These are phyloP conservation scores for Nannochloropsis salina DNA, from an alignment of 108 stramenopile species.

Conservation along the genomic window DNA sequence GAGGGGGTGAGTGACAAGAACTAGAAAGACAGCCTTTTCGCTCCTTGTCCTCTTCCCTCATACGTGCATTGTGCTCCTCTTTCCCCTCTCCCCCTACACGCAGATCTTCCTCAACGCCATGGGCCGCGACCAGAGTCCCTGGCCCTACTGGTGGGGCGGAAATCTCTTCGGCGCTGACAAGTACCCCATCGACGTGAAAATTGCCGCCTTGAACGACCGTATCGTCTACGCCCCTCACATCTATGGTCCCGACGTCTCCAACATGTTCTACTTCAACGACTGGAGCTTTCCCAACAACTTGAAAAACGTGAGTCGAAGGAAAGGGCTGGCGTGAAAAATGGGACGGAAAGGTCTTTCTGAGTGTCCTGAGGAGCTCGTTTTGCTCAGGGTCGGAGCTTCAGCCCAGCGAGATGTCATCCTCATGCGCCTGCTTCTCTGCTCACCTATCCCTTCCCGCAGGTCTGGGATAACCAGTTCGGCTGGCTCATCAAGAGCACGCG, in stretches of 20 bases:
- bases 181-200: not conserved
- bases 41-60: too few relatives aligned
- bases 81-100: not conserved
- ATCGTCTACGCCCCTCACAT: not conserved
- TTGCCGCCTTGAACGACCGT: slow-evolving; percentile 5
- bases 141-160: not conserved
- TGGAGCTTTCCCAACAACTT: not conserved
- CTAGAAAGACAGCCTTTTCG: not conserved
- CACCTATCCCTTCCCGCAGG: not conserved
- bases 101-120: not conserved
- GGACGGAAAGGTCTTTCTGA: too few relatives aligned
- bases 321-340: too few relatives aligned
- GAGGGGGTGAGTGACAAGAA: not conserved
- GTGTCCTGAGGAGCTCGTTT: too few relatives aligned
- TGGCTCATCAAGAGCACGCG: slow-evolving; percentile 15
- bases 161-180: not conserved
- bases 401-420: too few relatives aligned
- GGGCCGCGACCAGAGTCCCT: not conserved
- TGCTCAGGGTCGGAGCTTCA: too few relatives aligned
- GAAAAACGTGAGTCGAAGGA: not conserved
- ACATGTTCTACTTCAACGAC: slow-evolving; percentile 20
- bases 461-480: not conserved
- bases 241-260: not conserved
- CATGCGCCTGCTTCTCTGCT: not conserved
- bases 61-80: too few relatives aligned